Conservation (phyloP, 108 stramenopile species). For the Mediolabrus comicus region DNA sequence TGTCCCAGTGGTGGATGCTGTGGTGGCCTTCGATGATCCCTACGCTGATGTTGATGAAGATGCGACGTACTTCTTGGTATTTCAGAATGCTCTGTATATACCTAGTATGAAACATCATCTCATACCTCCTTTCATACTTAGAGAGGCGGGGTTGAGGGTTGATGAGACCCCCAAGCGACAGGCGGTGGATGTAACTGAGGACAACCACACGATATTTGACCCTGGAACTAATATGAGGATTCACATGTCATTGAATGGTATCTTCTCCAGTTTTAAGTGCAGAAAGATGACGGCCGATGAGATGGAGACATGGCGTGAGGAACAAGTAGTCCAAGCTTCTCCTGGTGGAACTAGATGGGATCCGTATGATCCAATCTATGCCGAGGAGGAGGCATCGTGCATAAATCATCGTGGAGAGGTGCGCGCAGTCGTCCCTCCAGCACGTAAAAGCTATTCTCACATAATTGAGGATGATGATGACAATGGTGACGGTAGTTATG, state of each 20-base stretch:
- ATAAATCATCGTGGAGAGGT: too few relatives aligned
- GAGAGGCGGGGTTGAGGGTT: constrained; percentile 28
- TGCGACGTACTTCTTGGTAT: constrained; percentile 10
- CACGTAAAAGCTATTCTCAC: too few relatives aligned
- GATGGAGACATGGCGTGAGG: not conserved
- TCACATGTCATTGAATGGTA: constrained; percentile 7
- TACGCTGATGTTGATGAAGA: too few relatives aligned
- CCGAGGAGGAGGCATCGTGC: too few relatives aligned
- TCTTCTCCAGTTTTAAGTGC: constrained; percentile 32
- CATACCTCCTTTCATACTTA: constrained; percentile 34
- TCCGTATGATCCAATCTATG: too few relatives aligned
- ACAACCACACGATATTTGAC: not conserved
- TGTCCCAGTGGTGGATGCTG: constrained; percentile 28
- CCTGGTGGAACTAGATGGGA: constrained; percentile 20
- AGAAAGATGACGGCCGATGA: constrained; percentile 4
- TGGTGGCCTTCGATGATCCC: constrained; percentile 27
- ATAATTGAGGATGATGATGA: too few relatives aligned
- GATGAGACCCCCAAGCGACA: constrained; percentile 39
- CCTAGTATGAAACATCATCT: constrained; percentile 40
- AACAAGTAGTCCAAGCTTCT: constrained; percentile 18
- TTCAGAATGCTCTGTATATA: constrained; percentile 26
- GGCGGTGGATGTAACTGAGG: not conserved
- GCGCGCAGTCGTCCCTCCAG: too few relatives aligned
- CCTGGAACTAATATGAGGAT: not conserved
- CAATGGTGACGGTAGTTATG: too few relatives aligned